These are phyloP conservation scores for Themeda triandra DNA, from an alignment of 176 grass and related monocot genomes.

Conservation along the genomic window DNA sequence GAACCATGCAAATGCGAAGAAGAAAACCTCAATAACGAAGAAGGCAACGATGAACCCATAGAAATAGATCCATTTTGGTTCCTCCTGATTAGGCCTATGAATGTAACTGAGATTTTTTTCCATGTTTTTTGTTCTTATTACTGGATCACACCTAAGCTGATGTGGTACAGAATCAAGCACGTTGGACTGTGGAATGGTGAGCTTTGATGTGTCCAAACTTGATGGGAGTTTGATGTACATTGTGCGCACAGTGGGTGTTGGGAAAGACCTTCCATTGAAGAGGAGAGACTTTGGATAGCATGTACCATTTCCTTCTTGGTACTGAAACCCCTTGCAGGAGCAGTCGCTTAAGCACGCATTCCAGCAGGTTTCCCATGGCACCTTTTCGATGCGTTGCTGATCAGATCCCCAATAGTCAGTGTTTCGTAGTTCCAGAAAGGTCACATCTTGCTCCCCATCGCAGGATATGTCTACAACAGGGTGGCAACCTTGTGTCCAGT, in stretches of 20 bases:
- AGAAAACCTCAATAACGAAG: slow-evolving; percentile 34
- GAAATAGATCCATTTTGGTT: slow-evolving; percentile 27
- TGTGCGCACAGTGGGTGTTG: slow-evolving; percentile 26
- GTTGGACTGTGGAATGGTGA: slow-evolving; percentile 19
- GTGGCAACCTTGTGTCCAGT: slow-evolving; percentile 41
- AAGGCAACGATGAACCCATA: slow-evolving; percentile 33
- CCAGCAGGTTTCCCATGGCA: neutral
- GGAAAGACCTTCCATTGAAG: slow-evolving; percentile 47
- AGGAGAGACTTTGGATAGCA: slow-evolving; percentile 46
- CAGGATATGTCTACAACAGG: slow-evolving; percentile 5
- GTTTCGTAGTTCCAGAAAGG: slow-evolving; percentile 20
- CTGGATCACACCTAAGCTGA: neutral
- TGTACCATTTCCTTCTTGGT: slow-evolving; percentile 40
- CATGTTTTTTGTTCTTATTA: neutral
- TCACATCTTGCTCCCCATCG: neutral
- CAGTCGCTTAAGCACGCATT: neutral
- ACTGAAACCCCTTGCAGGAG: slow-evolving; percentile 45
- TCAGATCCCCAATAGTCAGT: slow-evolving; percentile 51
- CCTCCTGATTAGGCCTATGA: neutral
- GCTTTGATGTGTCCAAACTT: neutral
- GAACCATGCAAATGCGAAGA: slow-evolving; percentile 46
- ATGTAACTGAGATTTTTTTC: neutral
- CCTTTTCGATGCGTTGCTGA: neutral
- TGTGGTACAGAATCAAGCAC: neutral
- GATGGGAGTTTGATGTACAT: slow-evolving; percentile 44